Base-by-base conservation (phyloP, 2,329 filamentous ascomycete genomes). In the Botryotinia convoluta region DNA sequence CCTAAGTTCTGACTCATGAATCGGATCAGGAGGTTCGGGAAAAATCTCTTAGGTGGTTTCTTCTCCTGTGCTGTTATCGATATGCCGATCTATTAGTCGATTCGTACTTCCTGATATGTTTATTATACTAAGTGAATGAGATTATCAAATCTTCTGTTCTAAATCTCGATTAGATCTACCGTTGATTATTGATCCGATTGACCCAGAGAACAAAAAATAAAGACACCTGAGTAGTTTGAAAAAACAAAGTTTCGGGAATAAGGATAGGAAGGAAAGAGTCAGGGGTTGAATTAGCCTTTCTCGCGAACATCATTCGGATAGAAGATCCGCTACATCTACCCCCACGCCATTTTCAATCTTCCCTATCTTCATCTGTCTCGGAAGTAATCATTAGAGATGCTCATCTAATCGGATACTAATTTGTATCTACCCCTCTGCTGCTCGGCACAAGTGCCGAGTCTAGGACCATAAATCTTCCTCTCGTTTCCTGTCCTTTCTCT, bases 401-500 rank as follows among this genome's bases (percentile, higher is more conserved):
- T 2, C 9, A 51, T 26, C 22, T 26, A 26, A 12, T 12, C 45
- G 1, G 18, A 48, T 26, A 12, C 4, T 5, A 26, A 48, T 12
- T 5, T 12, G 4, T 12, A 26, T 48, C 22, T 26, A 26, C 4
- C 22, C 45, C 1, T 26, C 22, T 4, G 7, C 22, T 4, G 7
- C 44, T 22, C 8, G 3, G 44, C 18, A 45, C 20, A 45, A 45
- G 22, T 45, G 20, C 44, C 44, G 8, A 45, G 18, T 45, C 0
- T 2, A 22, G 44, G 18, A 22, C 44, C 3, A 45, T 9, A 4
- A 6, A 9, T 8, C 18, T 45, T 45, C 44, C 4, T 45, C 18
- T 45, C 22, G 4, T n/a, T 3, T 12, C 10, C 10, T 51, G 12
- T 14, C 4, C 1, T 14, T 9, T 12, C 10, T 0, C 26, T 6